Evolutionary conservation across 1,139 yeast species (phyloP).

Genomic region (Yamadazyma triangularis): DNA sequence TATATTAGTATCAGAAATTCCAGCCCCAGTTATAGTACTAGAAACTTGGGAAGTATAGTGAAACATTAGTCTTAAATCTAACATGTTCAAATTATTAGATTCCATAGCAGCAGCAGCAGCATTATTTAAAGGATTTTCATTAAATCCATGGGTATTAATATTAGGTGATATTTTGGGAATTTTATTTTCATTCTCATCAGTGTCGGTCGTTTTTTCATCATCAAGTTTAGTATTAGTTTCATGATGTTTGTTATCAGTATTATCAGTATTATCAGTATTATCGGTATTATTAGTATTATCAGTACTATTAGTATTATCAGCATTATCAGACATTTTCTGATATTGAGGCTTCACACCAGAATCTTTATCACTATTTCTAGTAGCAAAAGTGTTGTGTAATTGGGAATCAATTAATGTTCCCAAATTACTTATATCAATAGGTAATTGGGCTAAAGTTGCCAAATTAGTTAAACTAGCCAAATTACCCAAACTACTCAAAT

Average conservation of each 20-base stretch:
- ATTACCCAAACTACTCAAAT: constrained; percentile 32
- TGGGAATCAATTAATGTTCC: constrained; percentile 27
- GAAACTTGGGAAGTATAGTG: constrained; percentile 85
- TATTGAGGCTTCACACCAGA: not conserved
- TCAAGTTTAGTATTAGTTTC: not conserved
- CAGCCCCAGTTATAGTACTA: constrained; percentile 84
- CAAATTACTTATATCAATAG: constrained; percentile 36
- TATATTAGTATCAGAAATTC: constrained; percentile 78
- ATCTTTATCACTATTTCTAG: not conserved
- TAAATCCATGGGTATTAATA: constrained; percentile 6
- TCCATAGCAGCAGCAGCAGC: constrained; percentile 13
- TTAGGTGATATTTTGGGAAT: constrained; percentile 29
- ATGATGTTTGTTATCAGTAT: not conserved
- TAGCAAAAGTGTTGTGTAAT: constrained; percentile 5
- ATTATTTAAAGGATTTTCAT: not conserved
- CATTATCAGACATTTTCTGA: not conserved
- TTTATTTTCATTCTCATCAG: not conserved
- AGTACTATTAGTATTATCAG: constrained; percentile 4
- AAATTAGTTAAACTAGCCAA: constrained; percentile 38
- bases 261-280: constrained; percentile 2
- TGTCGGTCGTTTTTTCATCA: no score
- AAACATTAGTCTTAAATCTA: constrained; percentile 77
- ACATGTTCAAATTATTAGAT: constrained; percentile 50
- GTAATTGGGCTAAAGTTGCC: constrained; percentile 43
- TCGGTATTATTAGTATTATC: constrained; percentile 3